Conservation (phyloP, 257 asterid genomes). For the Solanum sitiens region DNA sequence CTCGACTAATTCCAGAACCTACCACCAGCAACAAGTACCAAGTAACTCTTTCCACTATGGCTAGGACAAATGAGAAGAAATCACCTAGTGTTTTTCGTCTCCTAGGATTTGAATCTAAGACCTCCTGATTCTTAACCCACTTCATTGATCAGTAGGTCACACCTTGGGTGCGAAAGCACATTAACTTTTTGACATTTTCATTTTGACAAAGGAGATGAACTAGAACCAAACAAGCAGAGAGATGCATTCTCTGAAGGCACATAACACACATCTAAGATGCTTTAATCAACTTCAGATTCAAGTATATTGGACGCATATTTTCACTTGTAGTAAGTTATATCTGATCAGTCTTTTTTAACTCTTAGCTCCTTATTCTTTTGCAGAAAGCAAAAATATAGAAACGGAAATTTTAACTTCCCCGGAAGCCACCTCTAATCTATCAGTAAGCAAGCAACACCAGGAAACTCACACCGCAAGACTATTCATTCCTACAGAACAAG, state of each 20-base stretch:
- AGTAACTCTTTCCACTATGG: not conserved
- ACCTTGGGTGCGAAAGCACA: not conserved
- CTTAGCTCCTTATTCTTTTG: not conserved
- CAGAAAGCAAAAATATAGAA: not conserved
- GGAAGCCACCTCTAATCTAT: not conserved
- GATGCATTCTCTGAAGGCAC: not conserved
- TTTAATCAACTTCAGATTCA: not conserved
- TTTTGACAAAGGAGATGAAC: not conserved
- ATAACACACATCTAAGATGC: not conserved
- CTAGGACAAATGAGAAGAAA: not conserved
- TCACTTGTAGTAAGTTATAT: not conserved
- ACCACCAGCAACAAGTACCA: not conserved
- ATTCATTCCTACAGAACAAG: not conserved
- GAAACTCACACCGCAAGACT: not conserved
- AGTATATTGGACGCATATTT: not conserved
- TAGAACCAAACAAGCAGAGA: not conserved
- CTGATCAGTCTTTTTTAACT: not conserved
- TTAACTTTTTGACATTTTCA: not conserved
- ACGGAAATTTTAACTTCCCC: not conserved
- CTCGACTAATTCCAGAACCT: not conserved
- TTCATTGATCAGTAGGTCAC: not conserved
- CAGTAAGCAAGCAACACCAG: not conserved
- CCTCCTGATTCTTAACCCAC: not conserved
- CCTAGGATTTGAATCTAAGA: not conserved
- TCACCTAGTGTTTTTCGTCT: not conserved